Evolutionary conservation across 768 basidiomycete genomes (phyloP), one percentile per base, ranked within the genome.

Genomic region (Phallus indusiatus): DNA sequence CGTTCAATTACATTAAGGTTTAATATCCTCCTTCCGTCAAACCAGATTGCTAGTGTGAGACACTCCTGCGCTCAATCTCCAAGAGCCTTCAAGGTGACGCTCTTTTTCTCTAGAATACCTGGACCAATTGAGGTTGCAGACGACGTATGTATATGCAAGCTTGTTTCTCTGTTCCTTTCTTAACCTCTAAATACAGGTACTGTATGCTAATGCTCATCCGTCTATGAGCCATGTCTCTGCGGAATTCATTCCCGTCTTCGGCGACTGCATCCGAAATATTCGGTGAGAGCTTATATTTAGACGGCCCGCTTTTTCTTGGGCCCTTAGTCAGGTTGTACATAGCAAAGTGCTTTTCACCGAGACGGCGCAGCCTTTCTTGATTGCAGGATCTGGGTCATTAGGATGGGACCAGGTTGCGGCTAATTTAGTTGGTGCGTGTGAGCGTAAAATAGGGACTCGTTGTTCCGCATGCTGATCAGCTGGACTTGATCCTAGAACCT

Each of bases 321-420:
- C 46, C n/a, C 33, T 42, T 37, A 34, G 48, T 22, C 54, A 53
- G 18, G 24, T 59, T 46, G 17, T 16, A 9, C 10, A 20, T 63
- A 86, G 89, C 62, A 75, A 89, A 56, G 84, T 97, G 7, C 72
- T 98, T 20, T 85, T 83, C 68, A 86, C 95, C 33, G 79, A 82
- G 56, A 74, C 77, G 21, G 89, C 80, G 0, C 96, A 98, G 67
- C 91, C 93, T 0, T 93, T 99, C 78, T 73, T 99, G 66, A 88
- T 98, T 62, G 85, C 94, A 24, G 96, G 96, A 1, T 90, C 86
- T 56, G 96, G 96, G 16, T 98, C 96, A 1, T 78, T 99, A 35
- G 96, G 96, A 28, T 98, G 94, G 94, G 94, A 97, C 70, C 88
- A 91, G 81, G 91, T 94, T 46, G 85, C 91, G 0, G 82, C 91